phyloP scores from a whole-genome alignment of 108 stramenopile genomes.

The Skeletonema marinoi region DNA sequence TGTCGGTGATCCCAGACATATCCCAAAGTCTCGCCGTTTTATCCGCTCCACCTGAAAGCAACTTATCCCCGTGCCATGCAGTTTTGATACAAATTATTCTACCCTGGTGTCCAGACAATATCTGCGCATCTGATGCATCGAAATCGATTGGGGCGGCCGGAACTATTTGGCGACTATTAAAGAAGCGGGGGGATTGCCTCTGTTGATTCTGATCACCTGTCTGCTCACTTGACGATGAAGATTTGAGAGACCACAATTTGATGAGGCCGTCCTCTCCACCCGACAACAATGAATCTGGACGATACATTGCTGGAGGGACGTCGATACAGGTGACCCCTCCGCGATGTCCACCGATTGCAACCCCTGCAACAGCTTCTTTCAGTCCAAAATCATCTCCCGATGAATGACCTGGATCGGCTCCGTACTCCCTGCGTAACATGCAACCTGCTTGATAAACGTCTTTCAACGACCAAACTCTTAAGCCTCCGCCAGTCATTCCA shows the following conservation, averaged over 20 bases:
- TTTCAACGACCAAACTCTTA: conserved; percentile 82
- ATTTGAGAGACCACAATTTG: conserved; percentile 82
- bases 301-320: conserved; percentile 80
- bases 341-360: conserved; percentile 61
- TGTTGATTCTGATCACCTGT: conserved; percentile 9
- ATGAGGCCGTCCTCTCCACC: conserved; percentile 89
- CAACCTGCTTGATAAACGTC: conserved; percentile 62
- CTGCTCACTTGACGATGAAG: conserved; percentile 29
- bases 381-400: conserved; percentile 34
- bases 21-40: conserved; percentile 84
- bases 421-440: conserved; percentile 9
- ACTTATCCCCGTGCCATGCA: conserved; percentile 89
- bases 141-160: conserved; percentile 23
- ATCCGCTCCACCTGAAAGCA: conserved; percentile 84
- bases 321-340: conserved; percentile 87
- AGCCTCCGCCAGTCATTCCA: conserved; percentile 81
- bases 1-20: conserved; percentile 54
- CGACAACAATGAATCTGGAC: conserved; percentile 81
- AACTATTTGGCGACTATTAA: conserved; percentile 43
- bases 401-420: conserved; percentile 7
- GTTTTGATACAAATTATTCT: conserved; percentile 77
- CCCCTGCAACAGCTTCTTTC: conserved; percentile 35
- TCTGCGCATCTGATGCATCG: conserved; percentile 68
- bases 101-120: conserved; percentile 77
- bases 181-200: conserved; percentile 39